Evolutionary conservation across 1,284 basidiomycete species (phyloP).

Genomic region (Leucoagaricus sp.): DNA sequence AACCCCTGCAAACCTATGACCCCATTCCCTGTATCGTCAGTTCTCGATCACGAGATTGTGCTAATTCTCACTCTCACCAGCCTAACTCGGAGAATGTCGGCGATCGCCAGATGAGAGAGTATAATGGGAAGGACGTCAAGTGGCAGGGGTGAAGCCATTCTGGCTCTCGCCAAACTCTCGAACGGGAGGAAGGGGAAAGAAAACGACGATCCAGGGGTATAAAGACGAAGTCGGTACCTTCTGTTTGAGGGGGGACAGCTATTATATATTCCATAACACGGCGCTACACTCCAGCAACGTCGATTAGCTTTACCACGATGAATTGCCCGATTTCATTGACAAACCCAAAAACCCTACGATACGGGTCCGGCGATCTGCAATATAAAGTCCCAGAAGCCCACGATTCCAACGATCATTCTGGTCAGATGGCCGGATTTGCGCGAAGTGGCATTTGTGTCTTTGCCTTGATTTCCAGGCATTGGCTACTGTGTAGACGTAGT

Average conservation of each 20-base stretch:
- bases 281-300: not conserved
- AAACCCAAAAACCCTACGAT: not conserved
- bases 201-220: not conserved
- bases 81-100: constrained; percentile 32
- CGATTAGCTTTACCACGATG: constrained; percentile 12
- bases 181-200: not conserved
- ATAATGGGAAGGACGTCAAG: constrained; percentile 37
- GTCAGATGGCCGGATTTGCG: not conserved
- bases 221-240: not conserved
- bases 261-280: not conserved
- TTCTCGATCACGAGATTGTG: not conserved
- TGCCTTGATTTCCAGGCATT: not conserved
- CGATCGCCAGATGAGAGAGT: constrained; percentile 32
- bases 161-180: no score
- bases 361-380: not conserved
- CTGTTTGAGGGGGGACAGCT: not conserved
- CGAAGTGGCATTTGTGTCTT: not conserved
- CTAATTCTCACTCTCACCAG: constrained; percentile 28
- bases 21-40: not conserved
- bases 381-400: not conserved
- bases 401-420: not conserved
- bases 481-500: no score
- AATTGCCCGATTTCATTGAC: not conserved
- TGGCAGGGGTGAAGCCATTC: constrained; percentile 27
- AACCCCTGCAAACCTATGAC: constrained; percentile 47